phyloP scores from a whole-genome alignment of 169 alveolate genomes.

The Eimeria falciformis region DNA sequence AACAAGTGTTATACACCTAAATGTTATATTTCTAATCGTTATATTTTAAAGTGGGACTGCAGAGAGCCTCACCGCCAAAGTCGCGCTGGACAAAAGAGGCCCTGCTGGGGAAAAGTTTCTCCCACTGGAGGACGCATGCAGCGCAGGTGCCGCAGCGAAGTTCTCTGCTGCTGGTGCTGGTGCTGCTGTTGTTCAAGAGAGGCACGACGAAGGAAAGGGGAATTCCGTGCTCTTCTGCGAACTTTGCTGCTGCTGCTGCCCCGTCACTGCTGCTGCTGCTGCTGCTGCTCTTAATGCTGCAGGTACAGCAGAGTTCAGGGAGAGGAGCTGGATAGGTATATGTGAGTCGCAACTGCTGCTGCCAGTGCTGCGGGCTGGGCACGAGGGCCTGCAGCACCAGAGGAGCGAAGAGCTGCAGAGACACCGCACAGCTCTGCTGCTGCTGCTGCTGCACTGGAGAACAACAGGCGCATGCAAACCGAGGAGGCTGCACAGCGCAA shows the following conservation, averaged over 20 bases:
- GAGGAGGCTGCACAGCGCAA: conserved; percentile 14
- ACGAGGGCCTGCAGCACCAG: conserved; percentile 40
- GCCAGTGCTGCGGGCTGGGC: not conserved
- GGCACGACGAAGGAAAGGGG: too few species aligned
- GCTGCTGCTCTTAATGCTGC: conserved; percentile 3
- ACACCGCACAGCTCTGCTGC: conserved; percentile 39
- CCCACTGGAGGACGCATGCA: conserved; percentile 49
- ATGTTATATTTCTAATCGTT: not conserved
- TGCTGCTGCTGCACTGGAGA: conserved; percentile 33
- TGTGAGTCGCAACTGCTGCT: conserved; percentile 3
- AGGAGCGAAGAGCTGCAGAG: conserved; percentile 51
- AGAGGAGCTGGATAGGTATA: conserved; percentile 35
- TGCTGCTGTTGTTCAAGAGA: not conserved
- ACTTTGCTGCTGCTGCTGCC: not conserved
- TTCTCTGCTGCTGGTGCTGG: not conserved
- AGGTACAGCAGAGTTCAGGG: conserved; percentile 37
- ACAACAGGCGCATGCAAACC: not conserved
- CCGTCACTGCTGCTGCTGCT: not conserved
- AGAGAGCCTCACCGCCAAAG: conserved; percentile 46
- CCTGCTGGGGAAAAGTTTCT: conserved; percentile 35
- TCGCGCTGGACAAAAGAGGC: conserved; percentile 30
- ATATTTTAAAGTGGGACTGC: not conserved
- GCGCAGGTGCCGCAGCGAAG: conserved; percentile 62
- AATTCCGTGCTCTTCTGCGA: too few species aligned
- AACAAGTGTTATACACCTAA: not conserved